Base-by-base conservation (phyloP, 139 green algal genomes). In the Haematococcus sp. region DNA sequence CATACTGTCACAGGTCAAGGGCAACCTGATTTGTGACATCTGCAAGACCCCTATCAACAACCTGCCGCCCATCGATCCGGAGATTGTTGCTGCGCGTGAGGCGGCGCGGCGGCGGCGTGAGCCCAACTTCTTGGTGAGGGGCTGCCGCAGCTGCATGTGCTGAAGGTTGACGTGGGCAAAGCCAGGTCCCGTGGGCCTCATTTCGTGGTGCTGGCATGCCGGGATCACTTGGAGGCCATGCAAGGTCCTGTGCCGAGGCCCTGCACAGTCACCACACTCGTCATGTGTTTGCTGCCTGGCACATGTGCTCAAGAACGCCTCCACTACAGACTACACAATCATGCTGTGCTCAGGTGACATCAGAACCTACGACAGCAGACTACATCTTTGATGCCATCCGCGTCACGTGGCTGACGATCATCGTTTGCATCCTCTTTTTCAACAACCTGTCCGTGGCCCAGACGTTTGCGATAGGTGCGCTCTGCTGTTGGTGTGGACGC, bases 361-460 rank as follows among this genome's bases (percentile, higher is more conserved):
- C 68, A 15, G 65, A 79, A 11, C 78, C 72, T 49, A 76, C 75
- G 35, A 44, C 65, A 43, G 84, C 86, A 11, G 90, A 94, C 70
- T 83, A 94, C 28, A 58, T 93, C 19, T 97, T 97, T 70, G 91
- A 97, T 72, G 93, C 82, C 77, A 87, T 97, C 20, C 75, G 92
- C 32, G 85, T 94, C 44, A 91, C 82, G 1, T 97, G 92, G 92
- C 73, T 95, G 34, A 77, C 82, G 63, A 87, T 82, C 55, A 90
- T 92, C 66, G 73, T 90, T 20, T 84, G 81, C 70, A 87, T 94
- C 25, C 70, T 92, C n/a, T 91, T 94, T 70, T 82, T 90, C 46
- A 71, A 92, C 49, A 55, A 5, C 4, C 3, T 58, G 7, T 32
- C 40, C 22, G 27, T 59, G 40, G 9, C 33, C n/a, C 20, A 59